Conservation (phyloP, 73 alveolate species). For the Tetrahymena elliotti region DNA sequence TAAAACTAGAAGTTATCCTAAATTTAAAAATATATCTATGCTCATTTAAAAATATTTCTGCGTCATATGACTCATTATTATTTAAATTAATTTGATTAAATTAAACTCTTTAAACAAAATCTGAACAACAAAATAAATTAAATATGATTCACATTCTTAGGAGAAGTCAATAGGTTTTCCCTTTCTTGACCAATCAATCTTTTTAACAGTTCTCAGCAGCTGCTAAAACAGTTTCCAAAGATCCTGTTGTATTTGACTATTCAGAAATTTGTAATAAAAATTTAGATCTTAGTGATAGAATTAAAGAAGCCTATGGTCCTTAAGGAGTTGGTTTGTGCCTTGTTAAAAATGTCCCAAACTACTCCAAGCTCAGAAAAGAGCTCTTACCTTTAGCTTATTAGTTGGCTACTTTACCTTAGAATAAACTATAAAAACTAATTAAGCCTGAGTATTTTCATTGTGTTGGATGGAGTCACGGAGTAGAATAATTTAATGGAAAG, state of each 20-base stretch:
- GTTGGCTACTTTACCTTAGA: constrained; percentile 45
- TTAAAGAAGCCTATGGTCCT: constrained; percentile 58
- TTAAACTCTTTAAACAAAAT: background rate
- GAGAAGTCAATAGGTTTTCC: background rate
- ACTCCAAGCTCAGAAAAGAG: constrained; percentile 35
- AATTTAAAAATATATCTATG: no score
- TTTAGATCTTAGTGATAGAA: constrained; percentile 13
- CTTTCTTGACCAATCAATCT: no score
- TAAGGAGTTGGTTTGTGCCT: constrained; percentile 55
- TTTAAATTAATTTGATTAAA: background rate
- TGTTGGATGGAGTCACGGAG: constrained; percentile 78
- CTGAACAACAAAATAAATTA: no score
- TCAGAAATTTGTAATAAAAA: background rate
- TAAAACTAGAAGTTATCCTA: background rate
- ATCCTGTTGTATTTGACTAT: background rate
- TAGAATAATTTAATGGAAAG: constrained; percentile 59
- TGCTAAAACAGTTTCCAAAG: background rate
- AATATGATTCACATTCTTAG: background rate
- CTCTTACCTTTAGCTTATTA: constrained; percentile 56
- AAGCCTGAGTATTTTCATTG: constrained; percentile 48
- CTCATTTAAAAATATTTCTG: no score
- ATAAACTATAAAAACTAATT: constrained; percentile 33
- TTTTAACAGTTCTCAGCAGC: background rate
- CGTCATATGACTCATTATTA: background rate
- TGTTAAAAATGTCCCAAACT: constrained; percentile 51